Evolutionary conservation across 768 basidiomycete genomes (phyloP).

Genomic region (Mrakia frigida): DNA sequence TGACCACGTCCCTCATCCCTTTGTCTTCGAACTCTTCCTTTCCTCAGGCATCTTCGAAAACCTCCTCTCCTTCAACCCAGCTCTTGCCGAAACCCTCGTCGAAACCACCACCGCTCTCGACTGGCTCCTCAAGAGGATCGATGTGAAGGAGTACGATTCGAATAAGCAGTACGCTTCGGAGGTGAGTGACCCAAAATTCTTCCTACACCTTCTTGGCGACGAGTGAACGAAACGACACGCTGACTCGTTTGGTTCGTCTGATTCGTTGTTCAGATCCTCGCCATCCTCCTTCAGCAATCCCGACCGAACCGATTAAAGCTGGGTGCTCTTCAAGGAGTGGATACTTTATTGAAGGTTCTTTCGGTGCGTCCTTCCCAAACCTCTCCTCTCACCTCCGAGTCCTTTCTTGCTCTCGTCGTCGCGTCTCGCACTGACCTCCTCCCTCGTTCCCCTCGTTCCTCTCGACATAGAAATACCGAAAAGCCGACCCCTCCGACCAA

Average conservation of each 20-base stretch:
- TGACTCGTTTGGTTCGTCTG: no score
- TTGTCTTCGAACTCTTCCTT: not conserved
- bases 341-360: slow-evolving; percentile 64
- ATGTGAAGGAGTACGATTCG: slow-evolving; percentile 69
- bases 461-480: slow-evolving; percentile 68
- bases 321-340: slow-evolving; percentile 71
- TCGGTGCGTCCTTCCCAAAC: slow-evolving; percentile 69
- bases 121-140: slow-evolving; percentile 75
- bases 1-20: not conserved
- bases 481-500: slow-evolving; percentile 71
- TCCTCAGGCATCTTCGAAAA: slow-evolving; percentile 83
- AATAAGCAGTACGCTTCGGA: slow-evolving; percentile 93
- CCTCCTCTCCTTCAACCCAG: slow-evolving; percentile 75
- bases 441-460: not conserved
- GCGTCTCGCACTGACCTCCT: not conserved
- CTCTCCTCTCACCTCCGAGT: slow-evolving; percentile 1
- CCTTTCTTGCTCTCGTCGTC: not conserved
- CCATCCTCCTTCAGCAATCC: slow-evolving; percentile 77
- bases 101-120: slow-evolving; percentile 64
- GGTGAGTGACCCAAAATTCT: slow-evolving; percentile 46
- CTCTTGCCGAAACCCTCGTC: slow-evolving; percentile 63
- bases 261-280: slow-evolving; percentile 52
- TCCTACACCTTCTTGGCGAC: not conserved
- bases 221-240: not conserved
- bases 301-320: slow-evolving; percentile 62